A percentile compares a stretch with the other conserved stretches of the same genome.
These are phyloP conservation scores for Amphichorda felina DNA, from an alignment of 2,329 filamentous ascomycete species.

Conservation along the genomic window DNA sequence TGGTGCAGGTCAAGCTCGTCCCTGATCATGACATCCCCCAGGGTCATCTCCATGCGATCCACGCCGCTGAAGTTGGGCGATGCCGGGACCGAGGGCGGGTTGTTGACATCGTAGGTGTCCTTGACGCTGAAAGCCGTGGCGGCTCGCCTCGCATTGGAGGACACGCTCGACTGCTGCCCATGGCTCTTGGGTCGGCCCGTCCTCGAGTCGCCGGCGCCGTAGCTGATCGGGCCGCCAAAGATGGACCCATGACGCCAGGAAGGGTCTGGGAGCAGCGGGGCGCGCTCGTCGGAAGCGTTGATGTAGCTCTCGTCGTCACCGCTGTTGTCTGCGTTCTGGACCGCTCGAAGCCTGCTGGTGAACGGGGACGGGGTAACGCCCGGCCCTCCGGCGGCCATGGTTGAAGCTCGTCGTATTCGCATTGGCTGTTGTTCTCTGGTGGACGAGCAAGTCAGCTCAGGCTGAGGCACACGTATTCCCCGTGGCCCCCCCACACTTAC, in stretches of 20 bases:
- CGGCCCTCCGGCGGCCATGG: slow-evolving; percentile 19
- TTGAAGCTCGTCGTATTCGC: slow-evolving; percentile 50
- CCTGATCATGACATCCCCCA: slow-evolving; percentile 60
- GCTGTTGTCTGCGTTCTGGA: slow-evolving; percentile 22
- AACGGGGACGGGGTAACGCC: slow-evolving; percentile 21
- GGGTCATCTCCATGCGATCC: slow-evolving; percentile 41
- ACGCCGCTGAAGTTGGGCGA: slow-evolving; percentile 41
- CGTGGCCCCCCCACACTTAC: too few relatives aligned
- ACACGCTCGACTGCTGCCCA: slow-evolving; percentile 34
- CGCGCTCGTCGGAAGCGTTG: slow-evolving; percentile 32
- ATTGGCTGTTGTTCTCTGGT: slow-evolving; percentile 46
- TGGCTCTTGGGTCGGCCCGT: slow-evolving; percentile 23
- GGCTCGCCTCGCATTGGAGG: slow-evolving; percentile 31
- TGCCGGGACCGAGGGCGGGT: slow-evolving; percentile 55
- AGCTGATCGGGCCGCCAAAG: slow-evolving; percentile 15
- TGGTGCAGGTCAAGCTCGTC: slow-evolving; percentile 42
- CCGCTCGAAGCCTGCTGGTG: slow-evolving; percentile 22
- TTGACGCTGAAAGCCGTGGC: slow-evolving; percentile 16
- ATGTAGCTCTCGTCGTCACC: slow-evolving; percentile 39
- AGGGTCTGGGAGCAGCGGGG: slow-evolving; percentile 38
- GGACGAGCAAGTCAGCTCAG: slow-evolving; percentile 5
- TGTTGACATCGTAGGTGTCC: slow-evolving; percentile 52
- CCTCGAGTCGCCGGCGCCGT: slow-evolving; percentile 29
- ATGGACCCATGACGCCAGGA: slow-evolving; percentile 8
- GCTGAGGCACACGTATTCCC: too few relatives aligned